Conservation (phyloP, 106 monocot genomes). For the Acorus gramineus region DNA sequence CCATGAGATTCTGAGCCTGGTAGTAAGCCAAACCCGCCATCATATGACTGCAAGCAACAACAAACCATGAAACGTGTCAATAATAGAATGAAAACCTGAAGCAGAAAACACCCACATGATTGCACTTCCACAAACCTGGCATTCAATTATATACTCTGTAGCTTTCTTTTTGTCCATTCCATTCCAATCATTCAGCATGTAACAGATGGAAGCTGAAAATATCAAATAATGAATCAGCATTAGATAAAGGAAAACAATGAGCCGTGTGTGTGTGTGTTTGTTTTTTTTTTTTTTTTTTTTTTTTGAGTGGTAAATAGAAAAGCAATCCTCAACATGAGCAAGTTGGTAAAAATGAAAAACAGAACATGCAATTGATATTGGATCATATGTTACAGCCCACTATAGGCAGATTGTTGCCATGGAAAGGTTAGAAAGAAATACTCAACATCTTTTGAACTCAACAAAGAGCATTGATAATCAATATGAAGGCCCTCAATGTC, state of each 20-base stretch:
- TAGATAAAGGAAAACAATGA: not conserved
- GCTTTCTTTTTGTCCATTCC: constrained; percentile 82
- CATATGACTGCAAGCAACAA: constrained; percentile 73
- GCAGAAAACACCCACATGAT: not conserved
- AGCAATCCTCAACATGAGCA: no score
- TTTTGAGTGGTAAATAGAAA: no score
- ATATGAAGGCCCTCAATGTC: no score
- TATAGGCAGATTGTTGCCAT: no score
- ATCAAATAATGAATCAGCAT: constrained; percentile 4
- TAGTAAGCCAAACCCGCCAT: constrained; percentile 93
- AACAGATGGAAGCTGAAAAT: constrained; percentile 83
- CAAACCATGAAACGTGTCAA: not conserved
- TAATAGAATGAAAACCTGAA: not conserved
- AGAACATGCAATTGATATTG: no score
- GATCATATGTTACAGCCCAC: no score
- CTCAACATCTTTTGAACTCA: no score
- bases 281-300: no score
- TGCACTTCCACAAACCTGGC: constrained; percentile 52
- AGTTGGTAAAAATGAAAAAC: no score
- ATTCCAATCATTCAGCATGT: constrained; percentile 67
- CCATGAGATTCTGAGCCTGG: constrained; percentile 99
- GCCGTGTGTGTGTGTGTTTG: no score
- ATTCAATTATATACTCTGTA: constrained; percentile 61
- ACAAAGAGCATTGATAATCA: no score
- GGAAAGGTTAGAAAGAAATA: no score